These are phyloP conservation scores for Leucogyrophana mollusca DNA, from an alignment of 768 basidiomycete genomes.

Conservation along the genomic window DNA sequence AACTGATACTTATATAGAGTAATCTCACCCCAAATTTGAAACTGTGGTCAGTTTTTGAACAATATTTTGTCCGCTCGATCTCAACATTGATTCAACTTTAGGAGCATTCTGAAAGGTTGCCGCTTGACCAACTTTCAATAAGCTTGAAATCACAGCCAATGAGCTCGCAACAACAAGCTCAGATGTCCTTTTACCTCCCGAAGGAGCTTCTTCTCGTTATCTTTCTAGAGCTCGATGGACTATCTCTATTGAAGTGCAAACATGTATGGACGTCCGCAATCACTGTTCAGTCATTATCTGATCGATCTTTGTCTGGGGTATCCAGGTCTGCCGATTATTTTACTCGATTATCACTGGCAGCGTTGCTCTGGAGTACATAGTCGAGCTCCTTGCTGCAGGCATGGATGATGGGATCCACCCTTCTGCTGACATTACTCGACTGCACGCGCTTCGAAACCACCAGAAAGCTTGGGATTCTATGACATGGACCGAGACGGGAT, in stretches of 20 bases:
- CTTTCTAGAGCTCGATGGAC: constrained; percentile 27
- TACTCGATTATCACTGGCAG: constrained; percentile 22
- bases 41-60: no score
- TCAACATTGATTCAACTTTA: no score
- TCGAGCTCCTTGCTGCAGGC: constrained; percentile 26
- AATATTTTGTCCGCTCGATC: no score
- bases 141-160: no score
- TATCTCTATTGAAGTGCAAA: constrained; percentile 24
- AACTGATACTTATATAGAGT: no score
- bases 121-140: no score
- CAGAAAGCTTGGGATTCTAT: constrained; percentile 29
- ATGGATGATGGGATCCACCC: constrained; percentile 21
- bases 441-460: constrained; percentile 24
- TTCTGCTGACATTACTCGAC: constrained; percentile 20
- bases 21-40: no score
- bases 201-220: constrained; percentile 25
- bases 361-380: constrained; percentile 27
- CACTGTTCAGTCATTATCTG: neutral
- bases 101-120: no score
- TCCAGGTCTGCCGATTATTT: constrained; percentile 30
- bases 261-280: constrained; percentile 20
- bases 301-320: neutral
- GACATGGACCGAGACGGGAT: constrained; percentile 9
- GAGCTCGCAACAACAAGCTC: no score
- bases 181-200: constrained; percentile 26